Percentiles rank a stretch among this genome's conserved stretches.
Evolutionary conservation across 208 protist species (phyloP).

Genomic region (Novymonas esmeraldas): DNA sequence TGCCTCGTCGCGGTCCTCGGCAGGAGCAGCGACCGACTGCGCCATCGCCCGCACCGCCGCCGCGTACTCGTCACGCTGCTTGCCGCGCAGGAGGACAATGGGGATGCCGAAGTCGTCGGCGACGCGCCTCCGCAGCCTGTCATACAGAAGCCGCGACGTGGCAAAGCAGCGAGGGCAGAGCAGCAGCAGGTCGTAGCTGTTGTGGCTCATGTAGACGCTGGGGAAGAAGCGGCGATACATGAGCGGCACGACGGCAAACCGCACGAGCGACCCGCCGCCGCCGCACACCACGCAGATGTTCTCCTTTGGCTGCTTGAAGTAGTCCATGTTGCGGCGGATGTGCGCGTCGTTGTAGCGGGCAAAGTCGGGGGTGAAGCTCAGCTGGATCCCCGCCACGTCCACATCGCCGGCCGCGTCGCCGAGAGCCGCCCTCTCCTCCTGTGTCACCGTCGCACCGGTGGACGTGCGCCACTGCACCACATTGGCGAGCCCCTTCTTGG

Average conservation of each 20-base stretch:
- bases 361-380: conserved; percentile 61
- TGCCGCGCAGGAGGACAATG: conserved; percentile 28
- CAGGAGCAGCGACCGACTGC: neutral
- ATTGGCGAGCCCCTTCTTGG: conserved; percentile 57
- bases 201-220: conserved; percentile 77
- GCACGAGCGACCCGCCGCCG: conserved; percentile 36
- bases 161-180: conserved; percentile 63
- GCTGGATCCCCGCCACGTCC: conserved; percentile 51
- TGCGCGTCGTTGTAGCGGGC: conserved; percentile 60
- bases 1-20: conserved; percentile 8
- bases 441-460: neutral
- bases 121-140: conserved; percentile 28
- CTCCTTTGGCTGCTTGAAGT: conserved; percentile 62
- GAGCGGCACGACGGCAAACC: conserved; percentile 63
- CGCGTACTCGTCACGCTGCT: conserved; percentile 14
- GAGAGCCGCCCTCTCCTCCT: neutral
- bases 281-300: conserved; percentile 69
- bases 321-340: conserved; percentile 64
- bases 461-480: conserved; percentile 44
- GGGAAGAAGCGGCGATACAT: conserved; percentile 73
- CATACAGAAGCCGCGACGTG: conserved; percentile 34
- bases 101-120: conserved; percentile 56
- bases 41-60: neutral
- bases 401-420: neutral
- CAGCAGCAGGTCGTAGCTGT: conserved; percentile 74